phyloP scores from a whole-genome alignment of 2,329 filamentous ascomycete species.

The Penicillium rolfsii region DNA sequence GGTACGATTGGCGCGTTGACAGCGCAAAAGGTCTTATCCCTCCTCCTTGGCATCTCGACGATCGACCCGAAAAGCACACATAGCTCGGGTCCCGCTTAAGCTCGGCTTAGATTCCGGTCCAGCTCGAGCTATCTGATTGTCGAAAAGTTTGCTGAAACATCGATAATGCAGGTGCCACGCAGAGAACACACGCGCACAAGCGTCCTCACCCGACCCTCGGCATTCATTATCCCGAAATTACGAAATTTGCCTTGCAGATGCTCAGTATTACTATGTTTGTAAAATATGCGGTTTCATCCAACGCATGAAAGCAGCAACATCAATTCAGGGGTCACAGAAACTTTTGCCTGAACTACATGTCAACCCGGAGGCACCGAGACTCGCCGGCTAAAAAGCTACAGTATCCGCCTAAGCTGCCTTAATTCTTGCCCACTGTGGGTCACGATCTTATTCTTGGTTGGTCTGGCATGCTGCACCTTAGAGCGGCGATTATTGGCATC shows the following conservation, averaged over 20 bases:
- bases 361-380: background rate
- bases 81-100: slow-evolving; percentile 2
- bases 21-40: slow-evolving; percentile 12
- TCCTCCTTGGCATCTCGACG: slow-evolving; percentile 4
- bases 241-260: background rate
- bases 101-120: background rate
- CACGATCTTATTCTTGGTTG: background rate
- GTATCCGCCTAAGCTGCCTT: background rate
- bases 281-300: no score
- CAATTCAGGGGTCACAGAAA: background rate
- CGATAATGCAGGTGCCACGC: background rate
- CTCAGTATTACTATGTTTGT: background rate
- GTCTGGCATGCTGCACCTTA: slow-evolving; percentile 12
- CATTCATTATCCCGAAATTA: background rate
- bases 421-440: slow-evolving; percentile 8
- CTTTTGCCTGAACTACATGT: background rate
- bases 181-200: background rate
- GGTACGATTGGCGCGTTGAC: slow-evolving; percentile 12
- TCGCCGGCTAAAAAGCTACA: background rate
- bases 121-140: slow-evolving; percentile 9
- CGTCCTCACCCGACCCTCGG: background rate
- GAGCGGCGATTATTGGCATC: slow-evolving; percentile 19
- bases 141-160: background rate
- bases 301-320: no score
- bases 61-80: background rate